Conservation (phyloP, 169 alveolate species). For the Plasmodium inui region DNA sequence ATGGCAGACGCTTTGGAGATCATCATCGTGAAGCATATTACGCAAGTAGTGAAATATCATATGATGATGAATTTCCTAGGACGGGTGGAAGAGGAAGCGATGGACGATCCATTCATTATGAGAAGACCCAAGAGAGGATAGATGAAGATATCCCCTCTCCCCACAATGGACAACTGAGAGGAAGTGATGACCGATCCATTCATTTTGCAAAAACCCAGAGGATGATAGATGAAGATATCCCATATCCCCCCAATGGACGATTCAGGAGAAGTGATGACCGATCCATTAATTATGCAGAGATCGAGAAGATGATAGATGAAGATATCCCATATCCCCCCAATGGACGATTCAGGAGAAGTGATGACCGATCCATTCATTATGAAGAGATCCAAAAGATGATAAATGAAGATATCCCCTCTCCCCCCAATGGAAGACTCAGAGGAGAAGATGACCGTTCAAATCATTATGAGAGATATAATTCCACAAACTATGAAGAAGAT, state of each 20-base stretch:
- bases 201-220: neutral
- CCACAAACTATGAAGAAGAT: neutral
- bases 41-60: neutral
- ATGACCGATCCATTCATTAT: neutral
- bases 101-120: neutral
- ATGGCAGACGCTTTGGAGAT: neutral
- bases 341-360: neutral
- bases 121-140: neutral
- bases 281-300: neutral
- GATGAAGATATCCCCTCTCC: neutral
- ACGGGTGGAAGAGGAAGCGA: neutral
- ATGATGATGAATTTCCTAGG: neutral
- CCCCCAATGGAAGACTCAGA: neutral
- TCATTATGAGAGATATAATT: neutral
- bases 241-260: too few species aligned
- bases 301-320: neutral
- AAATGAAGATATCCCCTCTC: neutral
- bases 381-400: neutral
- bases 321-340: too few species aligned
- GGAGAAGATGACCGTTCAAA: neutral
- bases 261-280: neutral
- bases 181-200: neutral
- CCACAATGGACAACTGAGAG: neutral
- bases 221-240: neutral
- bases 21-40: neutral